Base-by-base conservation (phyloP, 352 stramenopile species). In the Aphanomyces invadans region DNA sequence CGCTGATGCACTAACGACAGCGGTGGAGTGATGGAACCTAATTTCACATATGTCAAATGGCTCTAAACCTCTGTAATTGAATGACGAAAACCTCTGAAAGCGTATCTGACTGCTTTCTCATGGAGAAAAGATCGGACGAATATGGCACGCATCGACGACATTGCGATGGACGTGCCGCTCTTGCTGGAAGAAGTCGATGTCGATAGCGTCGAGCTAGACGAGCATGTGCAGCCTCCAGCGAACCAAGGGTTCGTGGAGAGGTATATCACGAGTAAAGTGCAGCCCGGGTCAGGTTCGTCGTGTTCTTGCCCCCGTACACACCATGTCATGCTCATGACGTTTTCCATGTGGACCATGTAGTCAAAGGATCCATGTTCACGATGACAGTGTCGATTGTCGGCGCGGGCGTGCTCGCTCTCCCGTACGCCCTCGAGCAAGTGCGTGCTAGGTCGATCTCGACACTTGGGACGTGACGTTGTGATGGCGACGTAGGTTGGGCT, bases 351-450 rank as follows among this genome's bases (percentile, higher is more conserved):
- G n/a, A n/a, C n/a, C n/a, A n/a, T n/a, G n/a, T 57, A 92, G 84
- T 95, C 38, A 95, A 94, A 76, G 85, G 87, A 23, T 92, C 83
- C 65, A 92, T 95, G 77, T 93, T 94, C 65, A 95, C 87, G 0
- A 91, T 95, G 85, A 92, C 87, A 1, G 85, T 95, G 15, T 81
- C 87, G 4, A 92, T 94, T 31, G 83, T 94, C 7, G 87, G 87
- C 19, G 87, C 85, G 25, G 87, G 87, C 32, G 81, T 93, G 3
- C 75, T 95, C 28, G 80, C 85, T 15, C 72, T 95, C 0, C 87
- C 87, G 2, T 95, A 87, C 56, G 87, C 85, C 2, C 76, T 95
- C 1, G 72, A 92, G 54, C 83, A 92, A 66, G 73, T 75, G 31
- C 15, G 23, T n/a, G 36, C n/a, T 42, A 42, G 36, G 7, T 15